Conservation (phyloP, 2,329 filamentous ascomycete genomes). For the Didymella glomerata region DNA sequence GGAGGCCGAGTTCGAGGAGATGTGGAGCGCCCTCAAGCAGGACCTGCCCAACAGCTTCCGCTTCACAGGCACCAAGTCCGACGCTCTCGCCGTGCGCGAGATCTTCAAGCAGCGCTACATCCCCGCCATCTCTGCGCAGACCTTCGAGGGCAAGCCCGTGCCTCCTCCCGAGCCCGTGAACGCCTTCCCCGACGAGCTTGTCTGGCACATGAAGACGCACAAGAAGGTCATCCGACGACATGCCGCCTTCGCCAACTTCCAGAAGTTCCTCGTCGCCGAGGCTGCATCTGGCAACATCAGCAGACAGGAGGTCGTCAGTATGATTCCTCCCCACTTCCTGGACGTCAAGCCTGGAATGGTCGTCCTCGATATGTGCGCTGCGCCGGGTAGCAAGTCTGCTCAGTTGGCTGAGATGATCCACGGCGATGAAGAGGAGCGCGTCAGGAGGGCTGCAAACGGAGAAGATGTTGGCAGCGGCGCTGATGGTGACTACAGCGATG, state of each 20-base stretch:
- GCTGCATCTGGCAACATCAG: slow-evolving; percentile 97
- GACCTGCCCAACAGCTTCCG: slow-evolving; percentile 97
- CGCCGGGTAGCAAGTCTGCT: slow-evolving; percentile 94
- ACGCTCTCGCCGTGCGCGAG: slow-evolving; percentile 91
- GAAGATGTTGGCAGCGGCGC: slow-evolving; percentile 67
- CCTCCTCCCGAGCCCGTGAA: slow-evolving; percentile 81
- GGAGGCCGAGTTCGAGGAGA: slow-evolving; percentile 78
- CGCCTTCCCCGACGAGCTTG: slow-evolving; percentile 95
- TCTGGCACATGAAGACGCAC: slow-evolving; percentile 97
- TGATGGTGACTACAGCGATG: slow-evolving; percentile 68
- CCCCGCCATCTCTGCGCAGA: slow-evolving; percentile 85
- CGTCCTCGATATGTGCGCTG: slow-evolving; percentile 94
- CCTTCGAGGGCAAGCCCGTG: slow-evolving; percentile 81
- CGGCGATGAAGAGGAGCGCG: slow-evolving; percentile 86
- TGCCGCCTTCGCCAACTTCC: slow-evolving; percentile 91
- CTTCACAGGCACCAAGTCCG: slow-evolving; percentile 94
- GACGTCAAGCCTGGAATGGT: slow-evolving; percentile 91
- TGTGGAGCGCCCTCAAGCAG: slow-evolving; percentile 83
- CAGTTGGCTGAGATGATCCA: slow-evolving; percentile 96
- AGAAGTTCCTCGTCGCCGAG: slow-evolving; percentile 97
- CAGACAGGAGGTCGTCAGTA: slow-evolving; percentile 96
- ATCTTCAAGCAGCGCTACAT: slow-evolving; percentile 89
- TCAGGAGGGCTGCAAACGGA: slow-evolving; percentile 73
- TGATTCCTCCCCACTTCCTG: slow-evolving; percentile 96
- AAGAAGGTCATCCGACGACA: slow-evolving; percentile 96